These are phyloP conservation scores for Vanrija sp. DNA, from an alignment of 1,284 basidiomycete species.

Conservation along the genomic window DNA sequence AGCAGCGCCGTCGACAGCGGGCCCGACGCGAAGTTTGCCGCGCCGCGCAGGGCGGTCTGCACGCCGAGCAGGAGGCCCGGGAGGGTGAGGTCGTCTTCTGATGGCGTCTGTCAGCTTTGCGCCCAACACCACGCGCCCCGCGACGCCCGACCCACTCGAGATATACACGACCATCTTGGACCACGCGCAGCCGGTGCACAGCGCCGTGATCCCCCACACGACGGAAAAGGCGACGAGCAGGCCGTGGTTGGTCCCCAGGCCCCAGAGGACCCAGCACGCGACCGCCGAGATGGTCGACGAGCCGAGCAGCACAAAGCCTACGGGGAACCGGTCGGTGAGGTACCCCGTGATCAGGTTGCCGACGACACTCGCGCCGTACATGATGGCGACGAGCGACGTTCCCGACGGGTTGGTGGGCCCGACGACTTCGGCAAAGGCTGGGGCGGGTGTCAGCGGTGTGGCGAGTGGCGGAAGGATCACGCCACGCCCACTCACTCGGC, in stretches of 20 bases:
- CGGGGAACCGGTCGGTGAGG: conserved; percentile 37
- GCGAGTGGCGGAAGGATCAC: too few species aligned
- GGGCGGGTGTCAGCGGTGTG: background rate
- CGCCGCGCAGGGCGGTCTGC: conserved; percentile 40
- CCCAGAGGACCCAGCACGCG: conserved; percentile 46
- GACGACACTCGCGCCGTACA: conserved; percentile 43
- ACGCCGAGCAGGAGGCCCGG: conserved; percentile 36
- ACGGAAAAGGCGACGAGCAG: conserved; percentile 30
- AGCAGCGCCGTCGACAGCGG: conserved; percentile 32
- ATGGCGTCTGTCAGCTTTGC: conserved; percentile 32
- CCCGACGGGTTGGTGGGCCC: conserved; percentile 36
- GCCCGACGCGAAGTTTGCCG: conserved; percentile 34
- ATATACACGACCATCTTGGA: background rate
- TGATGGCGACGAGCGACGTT: conserved; percentile 38
- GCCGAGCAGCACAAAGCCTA: conserved; percentile 30
- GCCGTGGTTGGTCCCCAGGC: conserved; percentile 34
- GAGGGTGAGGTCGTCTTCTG: conserved; percentile 38
- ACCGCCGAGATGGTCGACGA: conserved; percentile 37
- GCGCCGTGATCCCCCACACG: conserved; percentile 30
- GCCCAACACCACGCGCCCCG: conserved; percentile 39
- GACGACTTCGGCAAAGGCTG: conserved; percentile 39
- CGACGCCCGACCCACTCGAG: conserved; percentile 19
- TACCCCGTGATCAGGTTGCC: conserved; percentile 40
- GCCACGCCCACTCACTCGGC: conserved; percentile 30
- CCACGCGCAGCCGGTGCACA: background rate